Percentiles rank a stretch among this genome's conserved stretches.
Evolutionary conservation across 2,329 filamentous ascomycete species (phyloP).

Genomic region (Cytospora piceae): DNA sequence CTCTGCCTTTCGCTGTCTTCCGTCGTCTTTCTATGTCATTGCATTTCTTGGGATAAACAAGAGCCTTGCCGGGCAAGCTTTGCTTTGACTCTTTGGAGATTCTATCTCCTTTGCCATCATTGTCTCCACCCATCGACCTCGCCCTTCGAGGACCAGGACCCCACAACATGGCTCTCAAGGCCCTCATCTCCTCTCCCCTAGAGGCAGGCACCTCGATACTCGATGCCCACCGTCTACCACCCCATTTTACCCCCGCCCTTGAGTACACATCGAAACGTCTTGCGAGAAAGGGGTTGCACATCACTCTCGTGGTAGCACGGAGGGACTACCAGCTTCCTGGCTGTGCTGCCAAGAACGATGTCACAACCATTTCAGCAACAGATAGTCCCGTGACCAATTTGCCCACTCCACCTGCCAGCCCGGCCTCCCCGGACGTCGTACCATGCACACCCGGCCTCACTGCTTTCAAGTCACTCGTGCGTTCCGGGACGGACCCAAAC

Average conservation of each 20-base stretch:
- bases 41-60: neutral
- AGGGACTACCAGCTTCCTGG: conserved; percentile 58
- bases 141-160: neutral
- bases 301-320: conserved; percentile 62
- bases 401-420: conserved; percentile 31
- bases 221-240: conserved; percentile 60
- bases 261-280: conserved; percentile 62
- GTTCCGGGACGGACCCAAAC: conserved; percentile 43
- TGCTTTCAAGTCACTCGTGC: conserved; percentile 46
- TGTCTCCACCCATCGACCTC: neutral
- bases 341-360: neutral
- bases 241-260: conserved; percentile 57
- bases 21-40: conserved; percentile 1
- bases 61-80: conserved; percentile 26
- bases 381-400: conserved; percentile 10
- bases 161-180: conserved; percentile 52
- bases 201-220: conserved; percentile 65
- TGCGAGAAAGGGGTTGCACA: conserved; percentile 56
- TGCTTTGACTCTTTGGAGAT: conserved; percentile 11
- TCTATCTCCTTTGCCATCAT: neutral
- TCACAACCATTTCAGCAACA: neutral
- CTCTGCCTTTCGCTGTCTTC: neutral
- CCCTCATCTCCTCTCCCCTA: conserved; percentile 63
- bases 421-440: conserved; percentile 33
- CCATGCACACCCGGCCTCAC: conserved; percentile 34